Base-by-base conservation (phyloP, 1,284 basidiomycete genomes). In the Ustilago vetiveriae region DNA sequence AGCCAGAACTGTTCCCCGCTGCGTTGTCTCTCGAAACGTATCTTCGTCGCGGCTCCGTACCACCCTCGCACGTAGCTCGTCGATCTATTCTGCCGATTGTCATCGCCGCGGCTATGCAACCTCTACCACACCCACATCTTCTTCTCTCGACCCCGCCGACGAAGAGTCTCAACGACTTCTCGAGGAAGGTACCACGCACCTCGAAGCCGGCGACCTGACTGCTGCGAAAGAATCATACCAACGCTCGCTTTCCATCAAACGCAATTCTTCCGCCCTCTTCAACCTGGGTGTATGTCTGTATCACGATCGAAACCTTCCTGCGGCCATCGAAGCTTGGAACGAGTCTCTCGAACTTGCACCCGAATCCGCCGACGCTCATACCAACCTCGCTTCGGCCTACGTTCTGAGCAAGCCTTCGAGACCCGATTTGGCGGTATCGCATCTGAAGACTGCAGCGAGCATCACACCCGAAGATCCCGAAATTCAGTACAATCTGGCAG, bases 381-480 rank as follows among this genome's bases (percentile, higher is more conserved):
- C 92, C 24, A 96, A 94, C 84, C 85, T 97, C 36, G 94, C 94
- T 37, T 94, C 91, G 75, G 94, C 94, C 65, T 96, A 96, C 84
- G 91, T 96, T 78, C 88, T 95, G 79, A 91, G 90, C 47, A 87
- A 88, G 80, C 88, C 91, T 46, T 87, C 91, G 55, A 87, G 92
- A 76, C 91, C 94, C 51, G 92, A 95, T 84, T 87, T 94, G 64
- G 94, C 94, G 29, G 85, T 95, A 70, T 89, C 91, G 82, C 72
- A 79, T 74, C 42, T 30, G 82, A 95, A 93, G 67, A 89, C 91
- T 74, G 93, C 94, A 23, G 87, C 90, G 32, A 88, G 89, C 30
- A 87, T 96, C 66, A 87, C 90, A 40, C 94, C 94, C 32, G 90
- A 94, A 79, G 94, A 96, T 85, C 89, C 92, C 76, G 94, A 97